phyloP scores from a whole-genome alignment of 2,329 filamentous ascomycete species.

The Juglanconis sp. region DNA sequence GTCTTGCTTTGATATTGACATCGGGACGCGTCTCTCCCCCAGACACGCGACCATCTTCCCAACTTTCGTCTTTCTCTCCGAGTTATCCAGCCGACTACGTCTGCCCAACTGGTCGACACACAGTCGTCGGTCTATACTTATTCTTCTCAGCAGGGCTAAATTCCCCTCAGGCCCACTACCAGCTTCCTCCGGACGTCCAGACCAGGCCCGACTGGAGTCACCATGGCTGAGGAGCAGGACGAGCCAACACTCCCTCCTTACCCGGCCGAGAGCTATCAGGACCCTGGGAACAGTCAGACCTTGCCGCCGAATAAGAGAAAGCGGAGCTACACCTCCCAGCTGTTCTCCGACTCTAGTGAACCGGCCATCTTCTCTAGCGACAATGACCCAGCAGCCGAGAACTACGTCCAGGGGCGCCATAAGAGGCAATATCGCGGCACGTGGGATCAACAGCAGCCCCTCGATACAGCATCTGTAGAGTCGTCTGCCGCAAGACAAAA shows the following conservation, averaged over 20 bases:
- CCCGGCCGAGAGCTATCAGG: constrained; percentile 22
- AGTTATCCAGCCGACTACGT: background rate
- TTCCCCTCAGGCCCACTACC: background rate
- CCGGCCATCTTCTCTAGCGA: constrained; percentile 70
- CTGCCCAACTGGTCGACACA: background rate
- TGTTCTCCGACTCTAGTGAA: constrained; percentile 63
- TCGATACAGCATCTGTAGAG: constrained; percentile 18
- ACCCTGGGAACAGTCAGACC: constrained; percentile 37
- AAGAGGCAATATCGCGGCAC: constrained; percentile 64
- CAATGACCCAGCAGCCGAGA: constrained; percentile 64
- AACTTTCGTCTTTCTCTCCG: background rate
- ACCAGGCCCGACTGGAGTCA: background rate
- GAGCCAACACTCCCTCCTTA: constrained; percentile 40
- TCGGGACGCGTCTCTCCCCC: background rate
- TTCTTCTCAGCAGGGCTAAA: background rate
- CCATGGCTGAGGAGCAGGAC: constrained; percentile 39
- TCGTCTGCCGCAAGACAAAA: constrained; percentile 29
- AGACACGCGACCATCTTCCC: background rate
- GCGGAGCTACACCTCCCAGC: constrained; percentile 31
- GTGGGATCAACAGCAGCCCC: constrained; percentile 63
- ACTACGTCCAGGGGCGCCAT: constrained; percentile 55
- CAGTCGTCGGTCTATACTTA: background rate
- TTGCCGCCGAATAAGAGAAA: constrained; percentile 40
- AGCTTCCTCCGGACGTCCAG: background rate
- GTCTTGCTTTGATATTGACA: background rate